Evolutionary conservation across 768 basidiomycete genomes (phyloP).

Genomic region (Boletus pseudo-olivaceus): DNA sequence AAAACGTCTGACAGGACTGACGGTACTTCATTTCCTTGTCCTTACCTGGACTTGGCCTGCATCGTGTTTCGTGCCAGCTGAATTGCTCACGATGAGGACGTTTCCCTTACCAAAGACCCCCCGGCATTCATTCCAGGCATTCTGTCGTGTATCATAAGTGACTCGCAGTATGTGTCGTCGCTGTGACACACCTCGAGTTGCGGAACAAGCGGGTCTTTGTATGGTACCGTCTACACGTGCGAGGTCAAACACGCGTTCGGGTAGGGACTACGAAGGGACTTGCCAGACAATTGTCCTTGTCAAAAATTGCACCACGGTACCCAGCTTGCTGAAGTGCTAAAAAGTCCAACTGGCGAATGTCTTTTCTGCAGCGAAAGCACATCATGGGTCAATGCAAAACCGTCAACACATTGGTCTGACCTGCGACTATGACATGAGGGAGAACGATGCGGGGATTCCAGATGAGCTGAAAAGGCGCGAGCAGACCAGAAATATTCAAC

Average conservation of each 20-base stretch:
- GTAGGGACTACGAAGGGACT: slow-evolving; percentile 20
- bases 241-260: neutral
- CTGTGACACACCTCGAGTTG: slow-evolving; percentile 57
- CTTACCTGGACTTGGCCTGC: slow-evolving; percentile 76
- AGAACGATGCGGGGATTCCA: slow-evolving; percentile 64
- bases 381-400: slow-evolving; percentile 8
- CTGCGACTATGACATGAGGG: slow-evolving; percentile 64
- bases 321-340: slow-evolving; percentile 65
- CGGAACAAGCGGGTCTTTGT: slow-evolving; percentile 71
- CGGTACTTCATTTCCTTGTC: neutral
- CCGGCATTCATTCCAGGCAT: slow-evolving; percentile 72
- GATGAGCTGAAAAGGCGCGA: slow-evolving; percentile 69
- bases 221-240: slow-evolving; percentile 66
- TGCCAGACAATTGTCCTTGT: slow-evolving; percentile 97
- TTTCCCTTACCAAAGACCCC: slow-evolving; percentile 71
- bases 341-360: slow-evolving; percentile 85
- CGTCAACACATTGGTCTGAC: slow-evolving; percentile 35
- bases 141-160: slow-evolving; percentile 35
- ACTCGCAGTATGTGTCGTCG: neutral
- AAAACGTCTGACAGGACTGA: neutral
- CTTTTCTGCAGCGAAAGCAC: slow-evolving; percentile 47
- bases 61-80: slow-evolving; percentile 80
- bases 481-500: slow-evolving; percentile 66
- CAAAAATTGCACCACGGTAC: slow-evolving; percentile 88
- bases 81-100: slow-evolving; percentile 91